Conservation (phyloP, 768 basidiomycete species). For the Grammothele lineata region DNA sequence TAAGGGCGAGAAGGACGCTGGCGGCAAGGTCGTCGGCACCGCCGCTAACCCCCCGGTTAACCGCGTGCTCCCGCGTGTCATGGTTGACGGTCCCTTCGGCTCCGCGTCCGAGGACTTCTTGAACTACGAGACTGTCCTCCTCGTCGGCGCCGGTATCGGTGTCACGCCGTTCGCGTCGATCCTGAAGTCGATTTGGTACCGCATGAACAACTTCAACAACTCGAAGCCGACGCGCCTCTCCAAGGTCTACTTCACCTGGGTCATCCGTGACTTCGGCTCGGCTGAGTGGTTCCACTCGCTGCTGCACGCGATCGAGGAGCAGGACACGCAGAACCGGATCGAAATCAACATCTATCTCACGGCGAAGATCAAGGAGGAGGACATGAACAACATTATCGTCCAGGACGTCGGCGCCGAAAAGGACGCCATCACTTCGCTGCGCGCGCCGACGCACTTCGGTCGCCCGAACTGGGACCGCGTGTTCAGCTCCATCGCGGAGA, state of each 20-base stretch:
- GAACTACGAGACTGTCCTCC: slow-evolving; percentile 83
- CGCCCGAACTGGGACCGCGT: slow-evolving; percentile 83
- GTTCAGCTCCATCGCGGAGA: slow-evolving; percentile 68
- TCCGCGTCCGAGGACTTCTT: slow-evolving; percentile 88
- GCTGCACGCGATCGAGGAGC: slow-evolving; percentile 88
- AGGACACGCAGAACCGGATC: slow-evolving; percentile 79
- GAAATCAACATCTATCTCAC: slow-evolving; percentile 96
- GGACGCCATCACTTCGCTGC: slow-evolving; percentile 84
- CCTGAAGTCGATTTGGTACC: slow-evolving; percentile 92
- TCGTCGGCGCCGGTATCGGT: slow-evolving; percentile 94
- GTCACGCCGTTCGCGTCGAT: slow-evolving; percentile 95
- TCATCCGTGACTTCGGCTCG: slow-evolving; percentile 87
- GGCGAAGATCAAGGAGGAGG: slow-evolving; percentile 85
- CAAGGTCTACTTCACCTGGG: slow-evolving; percentile 94
- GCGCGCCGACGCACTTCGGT: slow-evolving; percentile 91
- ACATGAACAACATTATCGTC: slow-evolving; percentile 90
- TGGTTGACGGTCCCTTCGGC: slow-evolving; percentile 97
- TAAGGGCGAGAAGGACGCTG: slow-evolving; percentile 41
- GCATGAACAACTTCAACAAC: slow-evolving; percentile 82
- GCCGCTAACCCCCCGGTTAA: slow-evolving; percentile 56
- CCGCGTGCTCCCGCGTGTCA: slow-evolving; percentile 79
- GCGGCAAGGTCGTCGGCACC: slow-evolving; percentile 60
- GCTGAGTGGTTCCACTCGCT: slow-evolving; percentile 96
- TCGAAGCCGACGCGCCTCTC: slow-evolving; percentile 77
- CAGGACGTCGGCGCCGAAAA: slow-evolving; percentile 92